These are phyloP conservation scores for Rhizopogon rudus DNA, from an alignment of 768 basidiomycete species.

Conservation along the genomic window DNA sequence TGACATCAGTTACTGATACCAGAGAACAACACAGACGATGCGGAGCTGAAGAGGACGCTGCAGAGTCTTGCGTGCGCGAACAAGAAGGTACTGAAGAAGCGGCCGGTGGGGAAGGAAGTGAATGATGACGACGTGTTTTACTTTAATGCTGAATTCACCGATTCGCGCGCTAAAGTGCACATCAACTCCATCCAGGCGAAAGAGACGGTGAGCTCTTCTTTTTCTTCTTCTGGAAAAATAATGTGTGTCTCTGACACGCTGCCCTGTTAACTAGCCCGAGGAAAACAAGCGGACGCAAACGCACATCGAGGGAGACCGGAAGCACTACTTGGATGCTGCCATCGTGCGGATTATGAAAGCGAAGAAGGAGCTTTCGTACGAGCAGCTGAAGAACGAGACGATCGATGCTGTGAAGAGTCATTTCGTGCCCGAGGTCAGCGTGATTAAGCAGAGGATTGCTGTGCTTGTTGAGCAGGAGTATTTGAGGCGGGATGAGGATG, in stretches of 20 bases:
- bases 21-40: conserved; percentile 44
- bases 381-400: conserved; percentile 75
- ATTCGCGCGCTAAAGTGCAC: conserved; percentile 73
- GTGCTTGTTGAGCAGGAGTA: conserved; percentile 85
- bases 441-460: conserved; percentile 84
- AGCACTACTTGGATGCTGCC: conserved; percentile 84
- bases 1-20: neutral
- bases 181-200: conserved; percentile 97
- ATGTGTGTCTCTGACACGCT: neutral
- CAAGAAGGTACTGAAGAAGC: conserved; percentile 82
- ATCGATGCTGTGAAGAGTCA: conserved; percentile 85
- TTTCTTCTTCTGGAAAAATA: neutral
- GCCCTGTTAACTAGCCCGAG: conserved; percentile 53
- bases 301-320: conserved; percentile 83
- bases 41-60: conserved; percentile 74
- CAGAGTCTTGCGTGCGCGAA: conserved; percentile 92
- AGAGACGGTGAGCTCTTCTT: conserved; percentile 60
- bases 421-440: conserved; percentile 78
- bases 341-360: conserved; percentile 98
- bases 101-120: conserved; percentile 75
- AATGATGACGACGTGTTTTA: conserved; percentile 68
- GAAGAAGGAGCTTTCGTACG: conserved; percentile 76
- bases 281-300: conserved; percentile 80
- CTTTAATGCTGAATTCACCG: conserved; percentile 80
- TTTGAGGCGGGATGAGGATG: conserved; percentile 67